These are phyloP conservation scores for Microbotryum saponariae DNA, from an alignment of 1,284 basidiomycete genomes.

Conservation along the genomic window DNA sequence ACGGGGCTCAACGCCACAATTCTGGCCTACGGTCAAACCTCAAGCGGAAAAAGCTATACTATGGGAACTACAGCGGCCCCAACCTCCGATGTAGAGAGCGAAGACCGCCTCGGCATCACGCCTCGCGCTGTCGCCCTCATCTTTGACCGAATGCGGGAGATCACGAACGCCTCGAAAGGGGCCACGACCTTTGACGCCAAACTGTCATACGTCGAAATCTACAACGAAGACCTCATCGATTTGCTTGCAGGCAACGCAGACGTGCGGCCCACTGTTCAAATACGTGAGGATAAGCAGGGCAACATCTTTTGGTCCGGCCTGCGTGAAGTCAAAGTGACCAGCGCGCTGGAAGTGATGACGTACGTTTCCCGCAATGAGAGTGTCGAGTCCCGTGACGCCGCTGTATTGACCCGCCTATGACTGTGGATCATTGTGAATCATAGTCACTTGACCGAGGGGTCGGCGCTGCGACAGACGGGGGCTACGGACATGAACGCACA, in stretches of 20 bases:
- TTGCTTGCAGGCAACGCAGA: constrained; percentile 60
- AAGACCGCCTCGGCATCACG: constrained; percentile 64
- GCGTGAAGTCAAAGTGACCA: constrained; percentile 78
- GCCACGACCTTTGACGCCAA: constrained; percentile 50
- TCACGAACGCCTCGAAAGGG: constrained; percentile 70
- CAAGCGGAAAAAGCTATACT: constrained; percentile 92
- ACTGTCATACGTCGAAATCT: constrained; percentile 90
- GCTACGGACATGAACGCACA: constrained; percentile 99
- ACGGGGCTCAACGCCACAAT: constrained; percentile 98
- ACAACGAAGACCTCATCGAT: constrained; percentile 65
- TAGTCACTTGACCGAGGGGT: constrained; percentile 53
- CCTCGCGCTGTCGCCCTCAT: constrained; percentile 89
- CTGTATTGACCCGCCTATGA: constrained; percentile 1
- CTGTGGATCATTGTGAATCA: not conserved
- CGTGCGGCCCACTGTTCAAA: constrained; percentile 74
- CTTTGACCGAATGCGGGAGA: constrained; percentile 66
- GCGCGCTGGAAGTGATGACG: constrained; percentile 81
- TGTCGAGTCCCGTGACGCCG: not conserved
- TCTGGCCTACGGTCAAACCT: constrained; percentile 95
- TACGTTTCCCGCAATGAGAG: constrained; percentile 45
- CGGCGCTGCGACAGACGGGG: constrained; percentile 82
- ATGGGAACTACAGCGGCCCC: constrained; percentile 66
- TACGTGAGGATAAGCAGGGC: constrained; percentile 92
- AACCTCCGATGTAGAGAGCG: constrained; percentile 60
- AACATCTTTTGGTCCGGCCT: constrained; percentile 96